A percentile compares a stretch with the other conserved stretches of the same genome.
These are phyloP conservation scores for Coprinopsis sp. DNA, from an alignment of 768 basidiomycete genomes.

Conservation along the genomic window DNA sequence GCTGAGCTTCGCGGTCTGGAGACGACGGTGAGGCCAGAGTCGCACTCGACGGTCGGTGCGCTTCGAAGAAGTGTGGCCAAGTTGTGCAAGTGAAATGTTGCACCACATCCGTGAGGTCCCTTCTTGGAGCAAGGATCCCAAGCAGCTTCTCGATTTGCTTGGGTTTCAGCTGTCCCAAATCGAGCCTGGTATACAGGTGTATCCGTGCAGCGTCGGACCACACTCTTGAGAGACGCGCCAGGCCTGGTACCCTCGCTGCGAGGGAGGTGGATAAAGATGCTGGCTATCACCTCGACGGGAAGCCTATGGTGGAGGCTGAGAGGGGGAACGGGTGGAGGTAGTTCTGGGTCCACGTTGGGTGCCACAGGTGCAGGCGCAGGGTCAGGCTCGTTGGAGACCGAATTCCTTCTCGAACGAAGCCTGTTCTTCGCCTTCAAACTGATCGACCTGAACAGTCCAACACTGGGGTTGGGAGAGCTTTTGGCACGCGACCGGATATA, in stretches of 20 bases:
- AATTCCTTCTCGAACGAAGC: slow-evolving; percentile 11
- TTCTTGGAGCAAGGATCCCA: slow-evolving; percentile 32
- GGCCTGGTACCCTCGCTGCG: slow-evolving; percentile 22
- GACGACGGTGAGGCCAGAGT: neutral
- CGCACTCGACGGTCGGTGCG: slow-evolving; percentile 7
- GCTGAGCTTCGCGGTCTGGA: slow-evolving; percentile 16
- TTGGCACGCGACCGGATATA: slow-evolving; percentile 23
- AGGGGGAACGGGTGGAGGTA: neutral
- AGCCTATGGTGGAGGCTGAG: neutral
- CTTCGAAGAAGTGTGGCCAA: slow-evolving; percentile 39
- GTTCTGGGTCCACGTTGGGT: slow-evolving; percentile 7
- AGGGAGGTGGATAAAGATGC: slow-evolving; percentile 33
- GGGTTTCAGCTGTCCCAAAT: slow-evolving; percentile 27
- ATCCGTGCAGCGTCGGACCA: slow-evolving; percentile 30
- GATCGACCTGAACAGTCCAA: slow-evolving; percentile 25
- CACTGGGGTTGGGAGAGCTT: slow-evolving; percentile 38
- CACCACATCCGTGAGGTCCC: slow-evolving; percentile 37
- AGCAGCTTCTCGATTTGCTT: slow-evolving; percentile 31
- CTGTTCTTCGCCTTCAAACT: slow-evolving; percentile 19
- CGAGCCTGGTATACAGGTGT: slow-evolving; percentile 30
- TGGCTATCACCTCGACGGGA: slow-evolving; percentile 30
- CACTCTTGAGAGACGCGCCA: slow-evolving; percentile 28
- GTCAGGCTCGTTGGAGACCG: slow-evolving; percentile 7
- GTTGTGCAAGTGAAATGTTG: slow-evolving; percentile 34
- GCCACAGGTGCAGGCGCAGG: slow-evolving; percentile 2